Conservation (phyloP, 140 eudicot species). For the Ambrosia hybrid region DNA sequence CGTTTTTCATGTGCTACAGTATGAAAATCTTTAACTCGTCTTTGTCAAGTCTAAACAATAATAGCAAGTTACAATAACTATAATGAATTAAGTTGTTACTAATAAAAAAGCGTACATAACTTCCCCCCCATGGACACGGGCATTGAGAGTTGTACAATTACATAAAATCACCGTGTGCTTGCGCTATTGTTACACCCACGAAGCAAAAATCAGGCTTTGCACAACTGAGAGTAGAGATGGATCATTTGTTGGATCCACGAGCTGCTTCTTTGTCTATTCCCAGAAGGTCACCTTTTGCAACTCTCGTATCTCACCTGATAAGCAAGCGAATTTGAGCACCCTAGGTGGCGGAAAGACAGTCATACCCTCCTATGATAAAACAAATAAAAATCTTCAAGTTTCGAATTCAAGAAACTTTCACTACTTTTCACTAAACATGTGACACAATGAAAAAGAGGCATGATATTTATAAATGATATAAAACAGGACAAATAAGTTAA, state of each 20-base stretch:
- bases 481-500: too few relatives aligned
- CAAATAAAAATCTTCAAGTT: background rate
- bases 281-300: slow-evolving; percentile 8
- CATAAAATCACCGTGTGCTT: too few relatives aligned
- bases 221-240: too few relatives aligned
- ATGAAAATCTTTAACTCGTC: background rate
- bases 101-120: slow-evolving; percentile 9
- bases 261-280: slow-evolving; percentile 8
- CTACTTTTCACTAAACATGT: too few relatives aligned
- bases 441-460: too few relatives aligned
- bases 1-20: background rate
- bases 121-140: slow-evolving; percentile 17
- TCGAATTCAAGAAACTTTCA: too few relatives aligned
- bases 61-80: background rate
- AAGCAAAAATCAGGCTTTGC: too few relatives aligned
- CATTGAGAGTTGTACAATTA: slow-evolving; percentile 1
- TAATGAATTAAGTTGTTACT: background rate
- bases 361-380: slow-evolving; percentile 57
- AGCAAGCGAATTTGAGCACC: slow-evolving; percentile 11
- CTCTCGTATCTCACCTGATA: slow-evolving; percentile 23
- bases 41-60: background rate
- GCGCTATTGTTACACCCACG: too few relatives aligned
- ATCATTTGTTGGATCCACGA: background rate
- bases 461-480: too few relatives aligned
- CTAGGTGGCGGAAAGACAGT: slow-evolving; percentile 29